Conservation (phyloP, 1,284 basidiomycete genomes). For the Trichosporon faecale region DNA sequence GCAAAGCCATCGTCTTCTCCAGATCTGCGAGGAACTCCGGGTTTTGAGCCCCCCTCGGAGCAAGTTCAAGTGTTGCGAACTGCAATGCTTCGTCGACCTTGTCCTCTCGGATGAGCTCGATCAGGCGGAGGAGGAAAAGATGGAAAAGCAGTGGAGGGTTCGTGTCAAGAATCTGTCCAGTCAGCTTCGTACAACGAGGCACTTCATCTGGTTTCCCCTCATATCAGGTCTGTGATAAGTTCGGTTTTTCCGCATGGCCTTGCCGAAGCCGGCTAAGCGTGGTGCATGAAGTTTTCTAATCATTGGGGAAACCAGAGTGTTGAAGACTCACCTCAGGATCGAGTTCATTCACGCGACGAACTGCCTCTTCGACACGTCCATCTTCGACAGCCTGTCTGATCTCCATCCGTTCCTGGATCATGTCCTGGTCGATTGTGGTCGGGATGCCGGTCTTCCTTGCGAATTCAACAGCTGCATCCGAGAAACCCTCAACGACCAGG, state of each 20-base stretch:
- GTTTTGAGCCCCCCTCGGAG: conserved; percentile 89
- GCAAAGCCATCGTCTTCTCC: conserved; percentile 90
- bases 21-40: conserved; percentile 89
- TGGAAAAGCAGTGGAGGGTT: conserved; percentile 87
- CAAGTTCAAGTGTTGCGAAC: conserved; percentile 90
- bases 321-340: conserved; percentile 83
- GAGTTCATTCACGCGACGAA: conserved; percentile 87
- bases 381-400: conserved; percentile 91
- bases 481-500: conserved; percentile 95
- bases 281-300: conserved; percentile 96
- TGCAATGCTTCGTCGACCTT: conserved; percentile 73
- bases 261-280: conserved; percentile 72
- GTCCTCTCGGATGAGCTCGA: conserved; percentile 86
- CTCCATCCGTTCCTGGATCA: conserved; percentile 88
- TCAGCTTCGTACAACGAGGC: conserved; percentile 19
- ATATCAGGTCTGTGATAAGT: conserved; percentile 54
- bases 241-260: conserved; percentile 52
- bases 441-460: conserved; percentile 77
- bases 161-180: conserved; percentile 83
- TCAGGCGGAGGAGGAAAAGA: conserved; percentile 87
- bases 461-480: conserved; percentile 91
- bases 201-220: conserved; percentile 52
- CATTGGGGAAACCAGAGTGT: conserved; percentile 54
- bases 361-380: conserved; percentile 91
- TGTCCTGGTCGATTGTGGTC: conserved; percentile 71